Base-by-base conservation (phyloP, 805 yeast genomes). In the Suhomyces sp. region DNA sequence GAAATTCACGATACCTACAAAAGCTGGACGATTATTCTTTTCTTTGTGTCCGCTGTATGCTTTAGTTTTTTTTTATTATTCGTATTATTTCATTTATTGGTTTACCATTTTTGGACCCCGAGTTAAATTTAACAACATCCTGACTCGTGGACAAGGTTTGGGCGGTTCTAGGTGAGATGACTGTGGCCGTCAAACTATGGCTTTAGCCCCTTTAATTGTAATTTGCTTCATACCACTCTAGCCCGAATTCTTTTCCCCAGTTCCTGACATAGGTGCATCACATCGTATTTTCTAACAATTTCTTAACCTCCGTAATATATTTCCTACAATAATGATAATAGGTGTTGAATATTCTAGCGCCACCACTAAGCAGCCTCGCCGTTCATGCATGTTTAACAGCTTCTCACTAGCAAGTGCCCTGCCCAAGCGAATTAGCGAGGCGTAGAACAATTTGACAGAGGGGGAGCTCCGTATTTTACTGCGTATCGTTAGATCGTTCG, bases 401-500 rank as follows among this genome's bases (percentile, higher is more conserved):
- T 17, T 37, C 41, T 37, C 22, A 37, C 22, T 17, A 37, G 20
- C 41, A 22, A 29, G 27, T 20, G 25, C 44, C 44, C 44, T 41
- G 44, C 24, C 17, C 44, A 20, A 22, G 44, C 44, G 44, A 41
- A 21, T 21, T 41, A 41, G 44, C 44, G 44, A 41, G 29, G 44
- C 44, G 44, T 21, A 41, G 44, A 41, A 41, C 29, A 41, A 41
- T 21, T 4, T 21, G 44, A 22, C 19, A 41, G 44, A 22, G 44
- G 29, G 44, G 44, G 15, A 22, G 43, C 29, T 12, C 17, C 44
- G 44, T 15, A 20, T 22, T 17, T 20, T 41, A 8, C 24, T 13
- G 20, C 43, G 22, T 35, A 46, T 46, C 35, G 48, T 46, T 46
- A 46, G 48, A 46, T 33, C 48, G 43, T 46, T 46, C 35, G 35